Evolutionary conservation across 495 filamentous ascomycete species (phyloP), one percentile per base, ranked within the genome.

Genomic region (Elaphomyces granulatus): DNA sequence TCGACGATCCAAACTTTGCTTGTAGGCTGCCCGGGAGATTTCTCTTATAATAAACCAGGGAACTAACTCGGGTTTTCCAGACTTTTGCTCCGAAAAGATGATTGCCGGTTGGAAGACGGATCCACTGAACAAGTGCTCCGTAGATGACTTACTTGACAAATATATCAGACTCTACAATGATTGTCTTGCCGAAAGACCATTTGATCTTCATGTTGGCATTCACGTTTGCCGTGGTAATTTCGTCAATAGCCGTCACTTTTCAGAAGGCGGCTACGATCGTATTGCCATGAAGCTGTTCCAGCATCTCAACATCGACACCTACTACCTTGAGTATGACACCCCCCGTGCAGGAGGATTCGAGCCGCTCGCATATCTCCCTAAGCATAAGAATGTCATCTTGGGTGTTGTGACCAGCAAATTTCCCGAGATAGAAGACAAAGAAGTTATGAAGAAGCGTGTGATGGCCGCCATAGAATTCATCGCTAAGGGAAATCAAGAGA

Each of bases 261-360:
- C 77, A 40, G 78, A 83, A 56, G 83, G 83, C 20, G 77, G 75
- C 15, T 90, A 87, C 57, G 83, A 87, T 57, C 66, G 72, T 39
- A 84, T 90, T 44, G 83, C 83, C 34, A 70, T 71, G 48, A 83
- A 81, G 64, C 70, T 90, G 10, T 90, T 90, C 68, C 66, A 76
- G 42, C 63, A 80, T 43, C 67, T 87, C 32, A 72, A 83, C 44
- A 75, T 85, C 12, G 70, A 80, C 59, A 84, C 81, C 3, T 87
- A 81, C 62, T 87, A 84, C 53, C 75, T 88, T 39, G 83, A 87
- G 56, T 88, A 86, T 57, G 83, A 87, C 62, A 86, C 79, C 10
- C 66, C 68, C 18, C 71, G 82, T 3, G 70, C 79, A 8, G 83
- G 83, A 12, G 78, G 80, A 17, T 87, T 90, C 50, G 81, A 85